A percentile compares a stretch with the other conserved stretches of the same genome.
These are phyloP conservation scores for Daedaleopsis sinensis DNA, from an alignment of 768 basidiomycete genomes.

Conservation along the genomic window DNA sequence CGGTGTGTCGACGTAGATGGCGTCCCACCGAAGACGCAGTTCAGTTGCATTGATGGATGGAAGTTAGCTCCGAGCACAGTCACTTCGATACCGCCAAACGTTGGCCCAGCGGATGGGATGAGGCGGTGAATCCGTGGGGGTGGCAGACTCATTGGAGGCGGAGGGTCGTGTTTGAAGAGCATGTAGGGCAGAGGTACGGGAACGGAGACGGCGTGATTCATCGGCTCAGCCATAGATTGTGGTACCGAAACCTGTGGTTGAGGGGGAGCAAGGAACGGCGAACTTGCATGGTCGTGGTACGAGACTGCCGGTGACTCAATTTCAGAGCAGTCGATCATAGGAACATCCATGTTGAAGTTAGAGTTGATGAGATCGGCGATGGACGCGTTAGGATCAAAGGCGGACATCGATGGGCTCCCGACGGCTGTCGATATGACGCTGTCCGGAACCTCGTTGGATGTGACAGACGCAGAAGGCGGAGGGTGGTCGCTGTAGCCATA, in stretches of 20 bases:
- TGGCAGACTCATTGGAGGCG: conserved; percentile 50
- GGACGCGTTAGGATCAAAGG: conserved; percentile 13
- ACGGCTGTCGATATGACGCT: conserved; percentile 12
- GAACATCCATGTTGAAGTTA: conserved; percentile 23
- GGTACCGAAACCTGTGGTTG: not conserved
- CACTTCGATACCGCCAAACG: conserved; percentile 91
- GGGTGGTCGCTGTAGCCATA: conserved; percentile 2
- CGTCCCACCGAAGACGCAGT: conserved; percentile 85
- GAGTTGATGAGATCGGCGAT: conserved; percentile 14
- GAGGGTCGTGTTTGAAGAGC: conserved; percentile 59
- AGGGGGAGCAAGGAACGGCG: conserved; percentile 5
- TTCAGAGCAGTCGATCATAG: conserved; percentile 26
- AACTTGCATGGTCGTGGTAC: conserved; percentile 9
- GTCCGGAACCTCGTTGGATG: conserved; percentile 3
- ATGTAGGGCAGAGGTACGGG: conserved; percentile 29
- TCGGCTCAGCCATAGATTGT: conserved; percentile 9
- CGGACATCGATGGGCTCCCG: conserved; percentile 10
- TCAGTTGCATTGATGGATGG: conserved; percentile 67
- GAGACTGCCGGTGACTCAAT: conserved; percentile 11
- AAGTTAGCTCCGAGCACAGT: conserved; percentile 94
- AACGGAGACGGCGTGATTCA: conserved; percentile 7
- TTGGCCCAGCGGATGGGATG: conserved; percentile 84
- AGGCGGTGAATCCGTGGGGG: conserved; percentile 82
- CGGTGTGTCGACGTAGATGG: conserved; percentile 82
- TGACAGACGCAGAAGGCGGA: not conserved